A percentile compares a stretch with the other conserved stretches of the same genome.
These are phyloP conservation scores for Metarhizium sp. DNA, from an alignment of 2,329 filamentous ascomycete species.

Conservation along the genomic window DNA sequence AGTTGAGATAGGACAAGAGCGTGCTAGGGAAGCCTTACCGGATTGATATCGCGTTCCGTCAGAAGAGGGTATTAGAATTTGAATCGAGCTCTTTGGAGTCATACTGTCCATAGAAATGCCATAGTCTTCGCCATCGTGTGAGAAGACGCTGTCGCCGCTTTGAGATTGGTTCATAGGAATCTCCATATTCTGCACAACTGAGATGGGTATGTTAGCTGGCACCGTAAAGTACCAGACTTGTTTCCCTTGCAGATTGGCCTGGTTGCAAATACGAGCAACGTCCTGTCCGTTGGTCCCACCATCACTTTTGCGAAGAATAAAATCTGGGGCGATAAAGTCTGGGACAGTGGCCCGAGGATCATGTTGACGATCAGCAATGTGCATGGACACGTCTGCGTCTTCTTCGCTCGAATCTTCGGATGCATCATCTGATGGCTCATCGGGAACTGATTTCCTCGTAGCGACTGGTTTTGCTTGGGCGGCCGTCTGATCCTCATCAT, in stretches of 20 bases:
- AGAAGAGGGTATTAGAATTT: conserved; percentile 51
- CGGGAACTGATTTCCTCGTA: neutral
- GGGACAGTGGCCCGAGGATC: conserved; percentile 28
- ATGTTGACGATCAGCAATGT: conserved; percentile 23
- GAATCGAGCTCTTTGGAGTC: conserved; percentile 40
- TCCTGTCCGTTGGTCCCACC: conserved; percentile 31
- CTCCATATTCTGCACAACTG: conserved; percentile 54
- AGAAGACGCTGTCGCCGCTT: conserved; percentile 45
- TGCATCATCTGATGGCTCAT: conserved; percentile 5
- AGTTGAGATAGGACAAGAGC: neutral
- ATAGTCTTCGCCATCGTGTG: conserved; percentile 55
- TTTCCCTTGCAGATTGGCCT: conserved; percentile 55
- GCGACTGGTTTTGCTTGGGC: neutral
- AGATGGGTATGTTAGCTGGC: conserved; percentile 59
- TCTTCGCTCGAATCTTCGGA: conserved; percentile 15
- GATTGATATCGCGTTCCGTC: conserved; percentile 44
- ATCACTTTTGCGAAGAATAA: conserved; percentile 40
- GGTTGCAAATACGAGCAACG: conserved; percentile 45
- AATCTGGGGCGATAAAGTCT: conserved; percentile 40
- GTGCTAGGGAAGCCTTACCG: conserved; percentile 32
- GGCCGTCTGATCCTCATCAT: conserved; percentile 10
- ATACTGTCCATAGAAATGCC: conserved; percentile 44
- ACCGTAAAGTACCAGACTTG: conserved; percentile 76
- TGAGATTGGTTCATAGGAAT: conserved; percentile 47
- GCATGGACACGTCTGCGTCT: conserved; percentile 30